Conservation (phyloP, 1,284 basidiomycete species). For the Ceratobasidium papillatum region DNA sequence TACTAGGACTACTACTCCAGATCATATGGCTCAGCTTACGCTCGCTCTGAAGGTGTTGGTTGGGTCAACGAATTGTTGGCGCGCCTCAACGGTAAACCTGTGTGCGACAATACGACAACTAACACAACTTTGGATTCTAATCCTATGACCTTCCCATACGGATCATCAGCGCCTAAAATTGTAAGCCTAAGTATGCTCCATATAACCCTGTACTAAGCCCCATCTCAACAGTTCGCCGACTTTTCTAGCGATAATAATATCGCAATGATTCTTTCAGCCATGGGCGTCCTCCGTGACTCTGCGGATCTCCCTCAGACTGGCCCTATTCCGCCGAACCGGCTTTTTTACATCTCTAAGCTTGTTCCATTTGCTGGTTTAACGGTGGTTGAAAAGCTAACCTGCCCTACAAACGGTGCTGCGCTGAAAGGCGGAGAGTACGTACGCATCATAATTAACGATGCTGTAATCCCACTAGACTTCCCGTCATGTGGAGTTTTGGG, state of each 20-base stretch:
- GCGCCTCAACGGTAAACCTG: conserved; percentile 51
- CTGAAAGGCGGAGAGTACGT: conserved; percentile 42
- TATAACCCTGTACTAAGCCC: not conserved
- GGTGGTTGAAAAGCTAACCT: conserved; percentile 45
- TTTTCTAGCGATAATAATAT: conserved; percentile 57
- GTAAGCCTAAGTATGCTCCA: conserved; percentile 28
- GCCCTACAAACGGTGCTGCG: not conserved
- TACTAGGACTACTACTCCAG: conserved; percentile 42
- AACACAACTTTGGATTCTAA: conserved; percentile 54
- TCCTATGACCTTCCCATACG: conserved; percentile 52
- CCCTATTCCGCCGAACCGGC: conserved; percentile 8
- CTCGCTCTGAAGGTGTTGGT: conserved; percentile 49
- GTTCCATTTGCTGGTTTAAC: conserved; percentile 47
- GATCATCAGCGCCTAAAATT: conserved; percentile 37
- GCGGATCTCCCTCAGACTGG: conserved; percentile 19
- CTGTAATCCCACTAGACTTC: conserved; percentile 44
- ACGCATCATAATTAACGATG: conserved; percentile 49
- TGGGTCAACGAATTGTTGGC: conserved; percentile 57
- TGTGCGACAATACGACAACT: conserved; percentile 51
- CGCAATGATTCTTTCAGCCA: conserved; percentile 51
- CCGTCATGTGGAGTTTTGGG: conserved; percentile 42
- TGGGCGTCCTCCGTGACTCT: conserved; percentile 41
- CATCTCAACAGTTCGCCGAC: conserved; percentile 47
- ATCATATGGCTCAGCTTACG: conserved; percentile 11
- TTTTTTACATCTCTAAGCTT: conserved; percentile 35